Evolutionary conservation across 768 basidiomycete genomes (phyloP), one percentile per base, ranked within the genome.

Genomic region (Suillus discolor): DNA sequence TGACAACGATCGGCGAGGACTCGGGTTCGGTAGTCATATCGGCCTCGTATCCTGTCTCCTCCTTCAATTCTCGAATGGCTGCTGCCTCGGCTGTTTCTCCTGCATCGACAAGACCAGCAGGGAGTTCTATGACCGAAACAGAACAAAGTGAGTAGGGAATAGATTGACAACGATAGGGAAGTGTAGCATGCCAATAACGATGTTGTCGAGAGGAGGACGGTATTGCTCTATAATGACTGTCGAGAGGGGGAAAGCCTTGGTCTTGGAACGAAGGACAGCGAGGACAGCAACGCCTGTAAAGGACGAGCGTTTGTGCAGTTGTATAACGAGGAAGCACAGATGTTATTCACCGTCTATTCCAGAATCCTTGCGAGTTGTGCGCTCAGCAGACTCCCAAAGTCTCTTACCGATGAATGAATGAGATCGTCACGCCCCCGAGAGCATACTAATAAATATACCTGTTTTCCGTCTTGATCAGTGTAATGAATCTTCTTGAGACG

Each of bases 221-320:
- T 91, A 98, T 74, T 97, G 96, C 73, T 97, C 94, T 70, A 97
- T 88, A 69, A 98, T 81, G 62, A 97, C 84, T 5, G 92, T 95
- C 1, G 92, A 93, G 6, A 84, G 75, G 5, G 88, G 88, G 71
- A 94, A 94, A 3, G 86, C 84, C 66, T 85, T 82, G 9, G 85
- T 87, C 75, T 87, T 87, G 53, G 95, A 95, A 42, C 86, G 85
- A 54, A 98, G 81, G 34, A 97, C 79, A 16, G 94, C 88, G 6
- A 97, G 79, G 51, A 97, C 87, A 6, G 94, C 91, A 13, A 98
- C 96, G 61, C 89, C 96, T 95, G 68, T 23, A 61, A 15, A 42
- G 44, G 6, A 15, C 34, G 28, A n/a, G 39, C 1, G n/a, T 63
- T 23, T 62, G 61, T 16, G 44, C 13, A 60, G 54, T 54, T 20